phyloP scores from a whole-genome alignment of 2,329 filamentous ascomycete species.

The Calonectria leucothoes region DNA sequence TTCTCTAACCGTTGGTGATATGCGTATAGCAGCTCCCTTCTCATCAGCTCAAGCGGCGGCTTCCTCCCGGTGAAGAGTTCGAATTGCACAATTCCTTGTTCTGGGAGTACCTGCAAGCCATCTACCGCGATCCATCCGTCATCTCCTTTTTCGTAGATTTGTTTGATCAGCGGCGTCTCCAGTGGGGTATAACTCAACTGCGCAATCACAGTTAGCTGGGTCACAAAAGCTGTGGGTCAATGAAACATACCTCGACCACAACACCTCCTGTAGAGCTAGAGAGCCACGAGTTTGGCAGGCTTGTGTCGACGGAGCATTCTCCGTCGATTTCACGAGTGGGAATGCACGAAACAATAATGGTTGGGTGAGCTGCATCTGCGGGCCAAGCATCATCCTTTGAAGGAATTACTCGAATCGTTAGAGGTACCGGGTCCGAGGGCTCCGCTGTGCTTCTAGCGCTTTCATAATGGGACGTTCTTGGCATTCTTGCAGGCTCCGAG shows the following conservation, averaged over 20 bases:
- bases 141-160: conserved; percentile 60
- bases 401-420: conserved; percentile 42
- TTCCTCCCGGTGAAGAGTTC: conserved; percentile 71
- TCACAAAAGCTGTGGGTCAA: conserved; percentile 51
- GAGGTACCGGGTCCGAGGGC: neutral
- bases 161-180: conserved; percentile 59
- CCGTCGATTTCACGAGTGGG: conserved; percentile 18
- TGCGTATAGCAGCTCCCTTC: conserved; percentile 10
- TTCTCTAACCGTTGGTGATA: neutral
- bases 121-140: conserved; percentile 69
- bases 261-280: conserved; percentile 69
- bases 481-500: neutral
- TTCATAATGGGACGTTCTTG: neutral
- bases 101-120: conserved; percentile 69
- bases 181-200: conserved; percentile 21
- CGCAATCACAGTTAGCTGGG: conserved; percentile 49
- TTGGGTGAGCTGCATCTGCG: conserved; percentile 15
- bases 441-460: neutral
- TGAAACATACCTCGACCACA: conserved; percentile 53
- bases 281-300: conserved; percentile 67
- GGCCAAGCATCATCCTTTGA: conserved; percentile 28
- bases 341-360: conserved; percentile 31
- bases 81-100: conserved; percentile 72
- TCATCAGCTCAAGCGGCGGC: conserved; percentile 67
- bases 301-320: conserved; percentile 50